Evolutionary conservation across 345 rosid species (phyloP), one percentile per base, ranked within the genome.

Genomic region (Aquilaria yunnanensis): DNA sequence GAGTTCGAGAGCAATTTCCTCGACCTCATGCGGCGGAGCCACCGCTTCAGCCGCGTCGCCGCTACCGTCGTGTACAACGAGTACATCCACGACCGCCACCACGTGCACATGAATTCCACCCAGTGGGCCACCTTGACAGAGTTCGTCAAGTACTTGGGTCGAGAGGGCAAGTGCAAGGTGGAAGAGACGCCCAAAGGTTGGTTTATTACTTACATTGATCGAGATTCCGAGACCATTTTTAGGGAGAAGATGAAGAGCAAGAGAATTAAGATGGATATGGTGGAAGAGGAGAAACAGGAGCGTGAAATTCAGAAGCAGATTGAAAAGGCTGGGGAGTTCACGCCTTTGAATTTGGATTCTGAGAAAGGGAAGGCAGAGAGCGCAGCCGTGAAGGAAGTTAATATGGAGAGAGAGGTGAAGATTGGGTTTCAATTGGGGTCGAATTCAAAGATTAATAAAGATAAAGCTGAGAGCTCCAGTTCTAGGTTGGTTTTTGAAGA

Each of bases 41-140:
- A 94, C 73, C 83, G 99, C 0, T 94, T 82, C 77, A 85, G 95
- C 56, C 96, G 96, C 4, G 70, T 94, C 10, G 97, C 97, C 7
- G 96, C 99, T 54, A 94, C 99, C 10, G 99, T 94, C 9, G 95
- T 94, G 2, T 94, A 94, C 75, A 88, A 94, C 59, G 99, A 90
- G 80, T 90, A 84, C 63, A 86, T 93, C 46, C 73, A 93, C 60
- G 96, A 93, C 61, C 83, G 97, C 3, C 87, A 88, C 45, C 99
- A 93, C 2, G 79, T 93, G 32, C 97, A 93, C 61, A 93, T 93
- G 99, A 93, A 93, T 49, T 80, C 97, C 11, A 90, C 97, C 2
- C 37, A 82, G 67, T 93, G 99, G 98, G 90, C 96, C 5, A 86
- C 98, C 0, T 66, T 94, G 68, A 94, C 99, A 1, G 97, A 94